Evolutionary conservation across 2,329 filamentous ascomycete genomes (phyloP), one percentile per base, ranked within the genome.

Genomic region (Botrytis deweyae): DNA sequence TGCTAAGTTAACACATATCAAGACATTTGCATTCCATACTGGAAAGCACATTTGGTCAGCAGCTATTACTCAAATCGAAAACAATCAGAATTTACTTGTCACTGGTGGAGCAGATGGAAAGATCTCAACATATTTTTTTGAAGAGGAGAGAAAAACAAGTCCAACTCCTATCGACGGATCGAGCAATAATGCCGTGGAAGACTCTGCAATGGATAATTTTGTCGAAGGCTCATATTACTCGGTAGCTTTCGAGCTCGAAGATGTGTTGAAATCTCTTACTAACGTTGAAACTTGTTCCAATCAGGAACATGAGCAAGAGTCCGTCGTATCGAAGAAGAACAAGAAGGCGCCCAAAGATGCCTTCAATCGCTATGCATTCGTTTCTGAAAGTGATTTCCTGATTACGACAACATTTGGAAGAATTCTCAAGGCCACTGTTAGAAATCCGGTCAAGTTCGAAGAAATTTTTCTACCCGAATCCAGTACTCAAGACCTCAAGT

Each of bases 41-140:
- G 96, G 96, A 10, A 99, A 98, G 82, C 94, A 98, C 80, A 90
- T 98, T 10, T 98, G 95, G 95, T 91, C 94, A 0, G 86, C 90
- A 55, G 89, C 88, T 20, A 81, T 94, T 33, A 58, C 64, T 36
- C 25, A 58, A 12, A 29, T 18, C 3, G 65, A 64, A 49, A 25
- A 46, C 46, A 25, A 14, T 5, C 49, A 16, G 10, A 52, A 38
- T n/a, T 49, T 70, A 29, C 25, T 79, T 59, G 90, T 88, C 6
- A 94, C 93, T 2, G 96, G 96, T 20, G 96, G 93, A n/a, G 92
- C 93, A 18, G 96, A 99, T 82, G 92, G 94, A 25, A 89, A 87
- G 76, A 86, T 91, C 59, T 85, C 86, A 4, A 78, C 89, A 14
- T 80, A 78, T 70, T 55, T 20, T 22, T 62, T 73, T 40, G 55